Percentiles rank a stretch among this genome's conserved stretches.
phyloP scores from a whole-genome alignment of 495 filamentous ascomycete genomes.

The Podospora didyma region DNA sequence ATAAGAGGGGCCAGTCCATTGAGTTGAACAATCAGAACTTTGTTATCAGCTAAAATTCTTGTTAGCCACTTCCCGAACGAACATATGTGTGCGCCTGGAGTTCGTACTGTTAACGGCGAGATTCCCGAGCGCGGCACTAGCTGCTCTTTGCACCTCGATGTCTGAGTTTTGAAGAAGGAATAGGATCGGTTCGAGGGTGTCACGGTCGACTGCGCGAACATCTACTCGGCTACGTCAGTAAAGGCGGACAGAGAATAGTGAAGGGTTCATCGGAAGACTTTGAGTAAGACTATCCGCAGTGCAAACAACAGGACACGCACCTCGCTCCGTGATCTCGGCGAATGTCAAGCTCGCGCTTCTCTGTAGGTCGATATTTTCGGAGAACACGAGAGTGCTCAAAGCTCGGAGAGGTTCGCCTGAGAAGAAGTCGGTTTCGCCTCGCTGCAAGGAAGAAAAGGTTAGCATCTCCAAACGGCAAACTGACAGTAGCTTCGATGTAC shows the following conservation, averaged over 20 bases:
- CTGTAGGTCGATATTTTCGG: constrained; percentile 97
- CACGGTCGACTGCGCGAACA: constrained; percentile 91
- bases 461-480: constrained; percentile 10
- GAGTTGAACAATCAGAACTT: constrained; percentile 88
- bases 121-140: constrained; percentile 93
- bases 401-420: constrained; percentile 92
- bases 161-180: constrained; percentile 92
- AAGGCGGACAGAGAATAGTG: background rate
- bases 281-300: too few species aligned
- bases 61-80: constrained; percentile 39
- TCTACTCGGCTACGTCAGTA: constrained; percentile 51
- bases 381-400: constrained; percentile 92
- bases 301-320: constrained; percentile 46
- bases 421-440: constrained; percentile 96
- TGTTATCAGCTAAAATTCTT: constrained; percentile 76
- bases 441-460: constrained; percentile 44
- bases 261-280: background rate
- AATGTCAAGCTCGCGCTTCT: constrained; percentile 97
- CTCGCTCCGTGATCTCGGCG: constrained; percentile 97
- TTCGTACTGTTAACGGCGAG: constrained; percentile 90
- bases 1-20: constrained; percentile 90
- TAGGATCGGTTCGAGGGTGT: constrained; percentile 92
- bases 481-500: constrained; percentile 17
- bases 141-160: constrained; percentile 95
- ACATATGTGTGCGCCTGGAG: background rate